A percentile compares a stretch with the other conserved stretches of the same genome.
Evolutionary conservation across 768 basidiomycete species (phyloP).

Genomic region (Asterophora parasitica): DNA sequence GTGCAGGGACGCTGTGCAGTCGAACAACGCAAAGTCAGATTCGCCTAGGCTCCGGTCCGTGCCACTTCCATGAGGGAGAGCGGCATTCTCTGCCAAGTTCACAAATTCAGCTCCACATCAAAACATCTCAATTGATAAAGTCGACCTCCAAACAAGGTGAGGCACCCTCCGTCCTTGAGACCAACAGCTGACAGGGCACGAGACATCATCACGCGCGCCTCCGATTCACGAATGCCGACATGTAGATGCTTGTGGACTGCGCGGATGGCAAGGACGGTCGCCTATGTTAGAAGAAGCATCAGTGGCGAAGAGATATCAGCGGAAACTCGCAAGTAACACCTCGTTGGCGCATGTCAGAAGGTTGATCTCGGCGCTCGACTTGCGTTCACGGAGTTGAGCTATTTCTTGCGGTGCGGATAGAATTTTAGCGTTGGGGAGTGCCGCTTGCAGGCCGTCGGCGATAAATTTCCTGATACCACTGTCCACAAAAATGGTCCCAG

Average conservation of each 20-base stretch:
- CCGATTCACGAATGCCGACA: constrained; percentile 74
- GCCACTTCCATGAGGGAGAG: constrained; percentile 79
- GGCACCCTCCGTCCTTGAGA: constrained; percentile 49
- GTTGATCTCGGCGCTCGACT: constrained; percentile 64
- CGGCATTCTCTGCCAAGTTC: constrained; percentile 63
- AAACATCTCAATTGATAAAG: constrained; percentile 8
- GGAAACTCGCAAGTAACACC: constrained; percentile 33
- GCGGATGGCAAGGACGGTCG: constrained; percentile 72
- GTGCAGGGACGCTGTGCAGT: constrained; percentile 65
- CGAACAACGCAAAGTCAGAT: constrained; percentile 69
- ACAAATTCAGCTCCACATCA: constrained; percentile 2
- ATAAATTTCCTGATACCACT: constrained; percentile 58
- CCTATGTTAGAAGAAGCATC: constrained; percentile 36
- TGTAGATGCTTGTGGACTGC: constrained; percentile 54
- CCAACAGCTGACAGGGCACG: constrained; percentile 55
- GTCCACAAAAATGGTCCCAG: constrained; percentile 53
- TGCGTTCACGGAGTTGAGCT: constrained; percentile 64
- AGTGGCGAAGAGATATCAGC: not conserved
- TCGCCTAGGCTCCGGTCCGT: constrained; percentile 55
- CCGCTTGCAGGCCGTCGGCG: constrained; percentile 53
- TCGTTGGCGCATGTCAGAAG: constrained; percentile 78
- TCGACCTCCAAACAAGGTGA: constrained; percentile 79
- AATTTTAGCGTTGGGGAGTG: constrained; percentile 33
- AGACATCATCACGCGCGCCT: constrained; percentile 54
- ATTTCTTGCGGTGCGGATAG: constrained; percentile 51